Conservation (phyloP, 768 basidiomycete species). For the Cyclocybe aegerita region DNA sequence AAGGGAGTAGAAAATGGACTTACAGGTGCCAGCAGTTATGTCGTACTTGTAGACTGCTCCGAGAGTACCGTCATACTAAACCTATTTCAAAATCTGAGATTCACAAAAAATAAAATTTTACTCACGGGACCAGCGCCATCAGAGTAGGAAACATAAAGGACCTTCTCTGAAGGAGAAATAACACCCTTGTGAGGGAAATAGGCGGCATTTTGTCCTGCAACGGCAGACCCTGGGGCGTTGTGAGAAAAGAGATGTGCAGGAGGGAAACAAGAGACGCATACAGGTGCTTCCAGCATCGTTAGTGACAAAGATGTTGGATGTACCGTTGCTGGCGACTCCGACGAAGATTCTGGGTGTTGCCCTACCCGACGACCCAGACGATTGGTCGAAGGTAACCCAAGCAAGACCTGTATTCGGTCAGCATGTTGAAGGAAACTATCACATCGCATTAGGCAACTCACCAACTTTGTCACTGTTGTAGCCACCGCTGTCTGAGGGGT, state of each 20-base stretch:
- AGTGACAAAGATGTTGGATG: constrained; percentile 55
- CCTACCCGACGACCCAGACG: constrained; percentile 50
- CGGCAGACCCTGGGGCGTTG: constrained; percentile 44
- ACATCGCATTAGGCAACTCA: constrained; percentile 8
- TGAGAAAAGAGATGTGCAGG: background rate
- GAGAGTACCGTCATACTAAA: constrained; percentile 52
- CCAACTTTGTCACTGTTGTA: constrained; percentile 42
- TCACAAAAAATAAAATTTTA: background rate
- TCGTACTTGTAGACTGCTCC: constrained; percentile 53
- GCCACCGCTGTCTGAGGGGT: constrained; percentile 48
- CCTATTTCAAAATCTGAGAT: background rate
- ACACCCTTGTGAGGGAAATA: constrained; percentile 70
- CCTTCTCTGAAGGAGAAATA: constrained; percentile 53
- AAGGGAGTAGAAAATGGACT: constrained; percentile 4
- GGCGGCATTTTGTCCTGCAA: constrained; percentile 56
- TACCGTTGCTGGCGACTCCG: constrained; percentile 58
- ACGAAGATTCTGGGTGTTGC: constrained; percentile 67
- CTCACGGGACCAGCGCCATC: constrained; percentile 60
- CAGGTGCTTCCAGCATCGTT: constrained; percentile 58
- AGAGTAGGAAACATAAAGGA: constrained; percentile 60
- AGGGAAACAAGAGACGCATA: constrained; percentile 23
- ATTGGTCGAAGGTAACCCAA: constrained; percentile 66
- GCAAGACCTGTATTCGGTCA: constrained; percentile 35
- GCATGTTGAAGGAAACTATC: background rate
- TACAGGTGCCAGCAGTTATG: constrained; percentile 49